Conservation (phyloP, 1,284 basidiomycete genomes). For the Ustilago esculenta region DNA sequence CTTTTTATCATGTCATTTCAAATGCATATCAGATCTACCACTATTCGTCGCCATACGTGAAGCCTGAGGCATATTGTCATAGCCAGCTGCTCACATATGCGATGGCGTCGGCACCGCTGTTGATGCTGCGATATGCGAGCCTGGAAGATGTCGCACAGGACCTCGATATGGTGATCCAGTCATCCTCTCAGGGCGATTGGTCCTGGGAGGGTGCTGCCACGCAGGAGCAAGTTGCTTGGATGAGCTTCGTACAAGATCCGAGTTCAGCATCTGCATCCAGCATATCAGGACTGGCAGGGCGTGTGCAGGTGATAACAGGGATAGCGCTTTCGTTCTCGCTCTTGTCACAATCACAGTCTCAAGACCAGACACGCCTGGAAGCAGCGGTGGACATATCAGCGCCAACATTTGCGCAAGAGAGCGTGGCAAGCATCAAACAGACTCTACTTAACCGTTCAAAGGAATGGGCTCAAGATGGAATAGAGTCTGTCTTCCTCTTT, state of each 20-base stretch:
- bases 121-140: slow-evolving; percentile 19
- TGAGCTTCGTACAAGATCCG: slow-evolving; percentile 10
- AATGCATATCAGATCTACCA: too few relatives aligned
- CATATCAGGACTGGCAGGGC: slow-evolving; percentile 11
- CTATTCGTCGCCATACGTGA: neutral
- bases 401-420: neutral
- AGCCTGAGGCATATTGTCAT: neutral
- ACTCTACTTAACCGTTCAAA: slow-evolving; percentile 6
- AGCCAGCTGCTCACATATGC: neutral
- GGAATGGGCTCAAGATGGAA: slow-evolving; percentile 24
- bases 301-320: slow-evolving; percentile 1
- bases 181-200: slow-evolving; percentile 22
- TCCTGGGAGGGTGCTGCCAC: slow-evolving; percentile 19
- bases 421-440: slow-evolving; percentile 2
- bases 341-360: neutral
- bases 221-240: slow-evolving; percentile 3
- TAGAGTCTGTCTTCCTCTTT: slow-evolving; percentile 39
- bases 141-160: slow-evolving; percentile 40
- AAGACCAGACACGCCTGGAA: neutral
- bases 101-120: slow-evolving; percentile 18
- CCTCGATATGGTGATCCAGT: slow-evolving; percentile 43
- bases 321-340: slow-evolving; percentile 15
- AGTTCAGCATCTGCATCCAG: neutral
- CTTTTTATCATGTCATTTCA: too few relatives aligned
- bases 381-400: slow-evolving; percentile 36